These are phyloP conservation scores for Hypoxylon fragiforme DNA, from an alignment of 495 filamentous ascomycete species.

Conservation along the genomic window DNA sequence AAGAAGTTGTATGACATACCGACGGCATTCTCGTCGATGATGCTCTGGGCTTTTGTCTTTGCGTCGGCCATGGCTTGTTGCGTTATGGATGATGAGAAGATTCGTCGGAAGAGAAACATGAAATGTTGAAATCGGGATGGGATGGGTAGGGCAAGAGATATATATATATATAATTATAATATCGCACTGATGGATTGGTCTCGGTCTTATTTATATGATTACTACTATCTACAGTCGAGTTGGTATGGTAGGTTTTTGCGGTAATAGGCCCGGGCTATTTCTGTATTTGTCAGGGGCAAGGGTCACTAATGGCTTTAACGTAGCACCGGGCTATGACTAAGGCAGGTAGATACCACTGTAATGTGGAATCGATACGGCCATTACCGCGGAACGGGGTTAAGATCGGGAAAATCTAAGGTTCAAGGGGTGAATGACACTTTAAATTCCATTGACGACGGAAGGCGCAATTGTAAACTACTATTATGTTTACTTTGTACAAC, in stretches of 20 bases:
- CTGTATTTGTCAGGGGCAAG: constrained; percentile 16
- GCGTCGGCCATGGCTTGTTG: constrained; percentile 79
- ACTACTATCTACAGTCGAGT: not conserved
- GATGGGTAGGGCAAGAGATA: too few species aligned
- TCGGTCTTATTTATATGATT: not conserved
- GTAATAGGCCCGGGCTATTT: too few species aligned
- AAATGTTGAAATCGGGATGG: too few species aligned
- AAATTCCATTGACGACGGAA: constrained; percentile 1
- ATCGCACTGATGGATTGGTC: not conserved
- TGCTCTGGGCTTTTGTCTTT: constrained; percentile 77
- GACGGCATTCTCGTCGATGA: constrained; percentile 92
- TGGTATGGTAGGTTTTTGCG: not conserved
- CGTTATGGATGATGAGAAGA: constrained; percentile 67
- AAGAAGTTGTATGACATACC: too few species aligned
- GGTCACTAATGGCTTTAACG: too few species aligned
- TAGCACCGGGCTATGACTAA: too few species aligned
- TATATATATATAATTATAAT: not conserved
- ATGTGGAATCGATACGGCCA: too few species aligned
- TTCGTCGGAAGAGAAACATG: constrained; percentile 78
- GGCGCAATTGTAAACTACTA: constrained; percentile 1
- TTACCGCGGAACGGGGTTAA: too few species aligned
- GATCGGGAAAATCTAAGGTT: too few species aligned
- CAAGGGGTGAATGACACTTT: not conserved
- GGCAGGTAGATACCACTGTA: too few species aligned
- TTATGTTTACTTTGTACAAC: too few species aligned